phyloP scores from a whole-genome alignment of 495 filamentous ascomycete genomes.

The Letharia lupina region DNA sequence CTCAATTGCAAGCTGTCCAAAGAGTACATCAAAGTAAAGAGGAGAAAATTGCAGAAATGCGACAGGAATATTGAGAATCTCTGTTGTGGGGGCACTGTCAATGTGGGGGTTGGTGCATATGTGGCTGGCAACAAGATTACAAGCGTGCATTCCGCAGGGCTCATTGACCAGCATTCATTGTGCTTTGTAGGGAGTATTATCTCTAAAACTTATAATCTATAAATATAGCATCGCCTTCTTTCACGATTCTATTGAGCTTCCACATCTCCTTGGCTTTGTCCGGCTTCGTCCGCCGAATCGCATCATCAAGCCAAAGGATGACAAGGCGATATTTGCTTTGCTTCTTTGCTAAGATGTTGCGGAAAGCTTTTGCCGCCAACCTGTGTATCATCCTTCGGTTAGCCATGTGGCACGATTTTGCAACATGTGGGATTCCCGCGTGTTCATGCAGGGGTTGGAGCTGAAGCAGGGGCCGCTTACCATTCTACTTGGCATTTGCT shows the following conservation, averaged over 20 bases:
- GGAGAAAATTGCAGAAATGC: neutral
- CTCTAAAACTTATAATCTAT: constrained; percentile 22
- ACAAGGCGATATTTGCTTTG: constrained; percentile 57
- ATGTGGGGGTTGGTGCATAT: neutral
- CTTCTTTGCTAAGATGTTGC: constrained; percentile 53
- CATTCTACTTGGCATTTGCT: constrained; percentile 60
- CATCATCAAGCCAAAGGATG: constrained; percentile 52
- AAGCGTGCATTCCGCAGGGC: constrained; percentile 2
- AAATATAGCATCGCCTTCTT: constrained; percentile 22
- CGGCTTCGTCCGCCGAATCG: constrained; percentile 12
- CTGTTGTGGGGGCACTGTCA: neutral
- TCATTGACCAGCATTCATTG: neutral
- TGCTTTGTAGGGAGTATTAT: neutral
- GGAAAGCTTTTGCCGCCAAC: constrained; percentile 59
- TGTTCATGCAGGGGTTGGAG: constrained; percentile 11
- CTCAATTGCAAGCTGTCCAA: neutral
- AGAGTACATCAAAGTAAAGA: neutral
- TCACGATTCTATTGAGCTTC: constrained; percentile 20
- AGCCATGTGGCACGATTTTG: constrained; percentile 10
- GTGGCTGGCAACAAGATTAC: constrained; percentile 9
- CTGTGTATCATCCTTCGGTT: constrained; percentile 26
- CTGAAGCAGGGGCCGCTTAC: constrained; percentile 33
- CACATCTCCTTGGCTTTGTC: constrained; percentile 16
- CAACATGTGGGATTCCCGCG: neutral
- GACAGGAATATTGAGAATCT: too few species aligned